Evolutionary conservation across 1,284 basidiomycete species (phyloP), one percentile per base, ranked within the genome.

Genomic region (Ustilago crameri): DNA sequence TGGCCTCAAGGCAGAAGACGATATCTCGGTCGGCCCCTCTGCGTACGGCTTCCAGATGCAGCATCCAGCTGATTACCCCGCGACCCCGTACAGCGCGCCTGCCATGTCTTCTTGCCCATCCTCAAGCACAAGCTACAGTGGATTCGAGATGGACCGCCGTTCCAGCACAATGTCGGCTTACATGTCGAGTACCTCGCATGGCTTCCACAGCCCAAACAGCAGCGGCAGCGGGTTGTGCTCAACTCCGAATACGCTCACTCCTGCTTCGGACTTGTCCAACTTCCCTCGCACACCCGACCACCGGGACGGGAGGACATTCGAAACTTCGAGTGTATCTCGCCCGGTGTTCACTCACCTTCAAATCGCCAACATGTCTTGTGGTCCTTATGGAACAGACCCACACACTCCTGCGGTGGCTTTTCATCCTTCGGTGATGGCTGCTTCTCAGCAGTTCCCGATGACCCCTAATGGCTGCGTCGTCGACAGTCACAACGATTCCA

Each of bases 241-340:
- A 5, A 61, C 68, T 17, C 53, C 68, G 3, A 45, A 53, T 14
- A 45, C 61, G n/a, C 62, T 65, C 23, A 65, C 61, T 1, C 58
- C 68, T 3, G 42, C 57, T 20, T 51, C 61, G 18, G 68, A 65
- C 17, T 2, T 58, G 30, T 50, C 62, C 22, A 42, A 60, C 9
- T 71, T 71, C 26, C 62, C 68, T 32, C 62, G 54, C 40, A 65
- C 60, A n/a, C 61, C 61, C 14, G 62, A 71, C 35, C 53, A 57
- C 22, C 46, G 51, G n/a, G 53, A 64, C 30, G 40, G 49, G 7
- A 35, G 50, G 5, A 23, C 57, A 0, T 67, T 67, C n/a, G 53
- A 67, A 14, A 45, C 34, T 41, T 17, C 22, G 8, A 22, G 38
- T 40, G 18, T 44, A 3, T 44, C 40, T 14, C 52, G 53, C 14